phyloP scores from a whole-genome alignment of 1,284 basidiomycete genomes.

The Cerrena zonata region DNA sequence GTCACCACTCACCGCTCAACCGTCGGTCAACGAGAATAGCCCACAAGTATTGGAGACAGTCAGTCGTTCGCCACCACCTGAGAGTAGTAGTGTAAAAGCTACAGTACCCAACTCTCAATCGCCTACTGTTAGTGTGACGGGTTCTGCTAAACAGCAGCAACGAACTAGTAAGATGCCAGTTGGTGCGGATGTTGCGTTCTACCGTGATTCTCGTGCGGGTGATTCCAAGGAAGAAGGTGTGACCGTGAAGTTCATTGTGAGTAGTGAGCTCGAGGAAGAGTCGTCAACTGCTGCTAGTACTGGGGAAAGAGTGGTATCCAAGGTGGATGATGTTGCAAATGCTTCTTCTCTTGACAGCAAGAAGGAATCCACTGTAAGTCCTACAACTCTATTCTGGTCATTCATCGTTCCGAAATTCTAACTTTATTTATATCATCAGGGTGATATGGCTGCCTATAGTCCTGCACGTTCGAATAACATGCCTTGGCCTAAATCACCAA shows the following conservation, averaged over 20 bases:
- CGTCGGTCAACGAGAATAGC: slow-evolving; percentile 9
- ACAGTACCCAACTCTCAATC: slow-evolving; percentile 23
- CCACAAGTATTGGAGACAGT: slow-evolving; percentile 38
- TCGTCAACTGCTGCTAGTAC: neutral
- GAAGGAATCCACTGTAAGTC: slow-evolving; percentile 3
- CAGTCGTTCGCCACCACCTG: slow-evolving; percentile 59
- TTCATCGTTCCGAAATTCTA: too few species aligned
- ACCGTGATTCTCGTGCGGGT: slow-evolving; percentile 50
- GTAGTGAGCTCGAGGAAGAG: slow-evolving; percentile 60
- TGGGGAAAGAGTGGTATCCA: neutral
- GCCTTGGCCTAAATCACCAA: slow-evolving; percentile 54
- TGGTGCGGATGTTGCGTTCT: slow-evolving; percentile 68
- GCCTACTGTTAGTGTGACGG: slow-evolving; percentile 18
- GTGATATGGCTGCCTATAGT: slow-evolving; percentile 33
- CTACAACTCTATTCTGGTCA: too few species aligned
- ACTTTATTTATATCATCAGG: neutral
- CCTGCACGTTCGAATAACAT: slow-evolving; percentile 40
- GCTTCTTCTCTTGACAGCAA: slow-evolving; percentile 1
- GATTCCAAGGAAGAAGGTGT: slow-evolving; percentile 30
- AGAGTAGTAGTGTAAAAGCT: slow-evolving; percentile 18
- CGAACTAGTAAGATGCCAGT: slow-evolving; percentile 54
- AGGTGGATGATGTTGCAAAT: neutral
- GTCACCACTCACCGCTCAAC: slow-evolving; percentile 12
- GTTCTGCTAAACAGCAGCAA: slow-evolving; percentile 11
- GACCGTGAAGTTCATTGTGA: slow-evolving; percentile 65